These are phyloP conservation scores for Anethum foeniculum DNA, from an alignment of 140 eudicot genomes.

Conservation along the genomic window DNA sequence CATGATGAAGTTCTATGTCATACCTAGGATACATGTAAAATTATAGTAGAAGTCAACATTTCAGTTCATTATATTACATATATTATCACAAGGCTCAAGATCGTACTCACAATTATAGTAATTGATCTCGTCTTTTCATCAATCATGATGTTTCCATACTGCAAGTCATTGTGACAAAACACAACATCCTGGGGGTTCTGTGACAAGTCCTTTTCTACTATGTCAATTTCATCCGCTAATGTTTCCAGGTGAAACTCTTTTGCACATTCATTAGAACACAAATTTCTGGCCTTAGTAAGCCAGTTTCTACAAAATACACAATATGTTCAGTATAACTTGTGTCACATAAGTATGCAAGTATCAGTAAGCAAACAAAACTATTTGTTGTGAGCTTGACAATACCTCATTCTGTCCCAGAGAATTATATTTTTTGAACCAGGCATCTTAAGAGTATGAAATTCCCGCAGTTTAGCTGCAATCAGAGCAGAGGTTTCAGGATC, in stretches of 20 bases:
- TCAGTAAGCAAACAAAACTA: not conserved
- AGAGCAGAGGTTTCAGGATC: conserved; percentile 64
- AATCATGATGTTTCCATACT: conserved; percentile 87
- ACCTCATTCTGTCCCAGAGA: conserved; percentile 80
- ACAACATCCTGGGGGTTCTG: conserved; percentile 35
- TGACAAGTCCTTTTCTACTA: conserved; percentile 46
- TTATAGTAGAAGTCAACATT: not conserved
- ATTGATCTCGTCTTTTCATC: conserved; percentile 47
- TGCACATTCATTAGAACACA: conserved; percentile 38
- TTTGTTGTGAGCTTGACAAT: not conserved
- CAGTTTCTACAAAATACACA: conserved; percentile 47
- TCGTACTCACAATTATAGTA: conserved; percentile 61
- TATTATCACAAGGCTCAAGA: not conserved
- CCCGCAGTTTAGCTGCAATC: conserved; percentile 76
- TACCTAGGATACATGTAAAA: too few relatives aligned
- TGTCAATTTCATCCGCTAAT: conserved; percentile 44
- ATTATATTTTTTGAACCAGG: conserved; percentile 53
- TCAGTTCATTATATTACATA: not conserved
- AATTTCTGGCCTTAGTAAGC: conserved; percentile 45
- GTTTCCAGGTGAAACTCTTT: conserved; percentile 47
- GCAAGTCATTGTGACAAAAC: conserved; percentile 94
- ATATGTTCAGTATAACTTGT: not conserved
- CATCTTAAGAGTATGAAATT: conserved; percentile 70
- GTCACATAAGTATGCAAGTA: not conserved
- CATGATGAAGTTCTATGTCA: not conserved